Conservation (phyloP, 78 protist genomes). For the Isochrysis galbana region DNA sequence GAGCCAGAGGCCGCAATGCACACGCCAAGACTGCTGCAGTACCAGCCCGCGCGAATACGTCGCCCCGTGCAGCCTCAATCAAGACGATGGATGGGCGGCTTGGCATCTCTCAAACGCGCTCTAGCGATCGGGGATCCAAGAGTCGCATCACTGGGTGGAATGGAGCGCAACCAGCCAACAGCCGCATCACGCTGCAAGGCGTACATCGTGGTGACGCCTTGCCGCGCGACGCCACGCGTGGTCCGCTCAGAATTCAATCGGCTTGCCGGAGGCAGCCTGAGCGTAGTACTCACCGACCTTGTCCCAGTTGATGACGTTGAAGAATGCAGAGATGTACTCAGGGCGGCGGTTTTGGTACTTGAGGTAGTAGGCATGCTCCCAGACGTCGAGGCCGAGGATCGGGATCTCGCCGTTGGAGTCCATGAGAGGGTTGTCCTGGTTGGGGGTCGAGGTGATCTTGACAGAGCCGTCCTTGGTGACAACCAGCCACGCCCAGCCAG, state of each 20-base stretch:
- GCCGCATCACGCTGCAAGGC: too few species aligned
- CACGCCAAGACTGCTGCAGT: too few species aligned
- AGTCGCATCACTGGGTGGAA: too few species aligned
- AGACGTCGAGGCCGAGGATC: slow-evolving; percentile 40
- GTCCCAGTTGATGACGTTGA: slow-evolving; percentile 33
- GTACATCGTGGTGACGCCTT: too few species aligned
- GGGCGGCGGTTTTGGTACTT: slow-evolving; percentile 59
- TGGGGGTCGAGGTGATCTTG: background rate
- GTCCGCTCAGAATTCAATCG: background rate
- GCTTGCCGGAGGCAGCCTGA: background rate
- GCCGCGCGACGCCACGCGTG: too few species aligned
- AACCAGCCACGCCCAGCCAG: slow-evolving; percentile 48
- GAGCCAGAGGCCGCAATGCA: too few species aligned
- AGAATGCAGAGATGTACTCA: slow-evolving; percentile 37
- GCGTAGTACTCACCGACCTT: slow-evolving; percentile 17
- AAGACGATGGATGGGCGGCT: too few species aligned
- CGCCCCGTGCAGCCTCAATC: too few species aligned
- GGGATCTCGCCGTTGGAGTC: slow-evolving; percentile 34
- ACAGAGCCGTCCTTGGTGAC: slow-evolving; percentile 29
- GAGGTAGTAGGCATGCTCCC: slow-evolving; percentile 70
- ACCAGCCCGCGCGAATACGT: too few species aligned
- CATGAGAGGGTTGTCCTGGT: slow-evolving; percentile 50
- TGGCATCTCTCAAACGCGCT: too few species aligned
- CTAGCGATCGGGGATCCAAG: too few species aligned
- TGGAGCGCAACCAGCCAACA: too few species aligned